Evolutionary conservation across 1,139 yeast species (phyloP).

Genomic region (Suhomyces terraborum): DNA sequence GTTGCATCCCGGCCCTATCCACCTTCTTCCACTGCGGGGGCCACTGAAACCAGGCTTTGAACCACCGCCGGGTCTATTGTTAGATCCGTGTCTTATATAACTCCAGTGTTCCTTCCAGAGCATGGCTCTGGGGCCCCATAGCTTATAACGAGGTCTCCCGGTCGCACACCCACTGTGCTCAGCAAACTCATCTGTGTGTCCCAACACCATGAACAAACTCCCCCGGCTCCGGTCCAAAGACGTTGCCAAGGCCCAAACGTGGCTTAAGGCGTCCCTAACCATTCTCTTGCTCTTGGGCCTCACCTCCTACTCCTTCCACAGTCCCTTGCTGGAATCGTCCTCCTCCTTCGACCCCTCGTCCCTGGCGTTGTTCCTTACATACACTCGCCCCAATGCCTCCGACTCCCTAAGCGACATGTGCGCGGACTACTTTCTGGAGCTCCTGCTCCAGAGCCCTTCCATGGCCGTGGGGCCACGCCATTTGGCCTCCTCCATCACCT

Average conservation of each 20-base stretch:
- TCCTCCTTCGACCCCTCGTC: background rate
- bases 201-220: constrained; percentile 1
- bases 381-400: background rate
- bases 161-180: too few relatives aligned
- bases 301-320: background rate
- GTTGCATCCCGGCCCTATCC: background rate
- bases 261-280: background rate
- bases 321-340: background rate
- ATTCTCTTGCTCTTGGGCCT: background rate
- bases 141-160: too few relatives aligned
- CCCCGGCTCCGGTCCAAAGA: background rate
- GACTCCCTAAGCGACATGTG: background rate
- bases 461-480: constrained; percentile 7
- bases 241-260: background rate
- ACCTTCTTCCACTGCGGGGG: background rate
- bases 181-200: too few relatives aligned
- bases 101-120: too few relatives aligned
- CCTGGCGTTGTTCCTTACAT: constrained; percentile 3
- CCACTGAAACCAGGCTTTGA: constrained; percentile 1
- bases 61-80: too few relatives aligned
- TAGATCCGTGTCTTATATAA: too few relatives aligned
- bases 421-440: constrained; percentile 3
- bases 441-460: constrained; percentile 1
- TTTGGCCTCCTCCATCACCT: constrained; percentile 10
- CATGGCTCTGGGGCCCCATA: too few relatives aligned